phyloP scores from a whole-genome alignment of 495 filamentous ascomycete species.

The Penicillium nucicola region DNA sequence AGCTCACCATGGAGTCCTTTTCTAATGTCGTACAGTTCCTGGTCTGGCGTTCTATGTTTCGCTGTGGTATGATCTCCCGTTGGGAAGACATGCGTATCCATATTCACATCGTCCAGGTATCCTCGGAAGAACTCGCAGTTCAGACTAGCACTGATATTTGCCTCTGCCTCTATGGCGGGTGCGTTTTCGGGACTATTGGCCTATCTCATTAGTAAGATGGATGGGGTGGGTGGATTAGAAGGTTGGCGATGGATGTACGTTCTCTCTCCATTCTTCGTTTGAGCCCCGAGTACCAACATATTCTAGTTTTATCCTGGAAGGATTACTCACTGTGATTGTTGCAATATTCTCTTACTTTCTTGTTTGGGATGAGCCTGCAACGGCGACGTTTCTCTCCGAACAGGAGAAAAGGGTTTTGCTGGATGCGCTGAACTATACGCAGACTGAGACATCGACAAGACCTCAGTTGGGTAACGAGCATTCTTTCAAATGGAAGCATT shows the following conservation, averaged over 20 bases:
- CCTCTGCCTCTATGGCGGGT: constrained; percentile 9
- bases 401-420: constrained; percentile 1
- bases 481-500: constrained; percentile 5
- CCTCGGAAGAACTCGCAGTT: constrained; percentile 6
- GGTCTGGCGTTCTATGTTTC: constrained; percentile 11
- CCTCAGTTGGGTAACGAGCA: constrained; percentile 2
- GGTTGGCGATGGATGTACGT: constrained; percentile 13
- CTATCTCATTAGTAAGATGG: constrained; percentile 8
- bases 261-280: not conserved
- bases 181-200: constrained; percentile 13
- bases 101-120: constrained; percentile 3
- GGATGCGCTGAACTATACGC: not conserved
- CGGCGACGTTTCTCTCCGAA: constrained; percentile 5
- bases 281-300: too few relatives aligned
- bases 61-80: not conserved
- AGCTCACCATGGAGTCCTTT: not conserved
- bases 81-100: not conserved
- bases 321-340: constrained; percentile 5
- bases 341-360: not conserved
- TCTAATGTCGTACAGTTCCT: not conserved
- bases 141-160: constrained; percentile 8
- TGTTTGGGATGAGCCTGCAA: constrained; percentile 9
- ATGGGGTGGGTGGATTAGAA: constrained; percentile 6
- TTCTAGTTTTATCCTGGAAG: constrained; percentile 8
- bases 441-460: not conserved